Conservation (phyloP, 345 rosid species). For the Clarkia xantiana region DNA sequence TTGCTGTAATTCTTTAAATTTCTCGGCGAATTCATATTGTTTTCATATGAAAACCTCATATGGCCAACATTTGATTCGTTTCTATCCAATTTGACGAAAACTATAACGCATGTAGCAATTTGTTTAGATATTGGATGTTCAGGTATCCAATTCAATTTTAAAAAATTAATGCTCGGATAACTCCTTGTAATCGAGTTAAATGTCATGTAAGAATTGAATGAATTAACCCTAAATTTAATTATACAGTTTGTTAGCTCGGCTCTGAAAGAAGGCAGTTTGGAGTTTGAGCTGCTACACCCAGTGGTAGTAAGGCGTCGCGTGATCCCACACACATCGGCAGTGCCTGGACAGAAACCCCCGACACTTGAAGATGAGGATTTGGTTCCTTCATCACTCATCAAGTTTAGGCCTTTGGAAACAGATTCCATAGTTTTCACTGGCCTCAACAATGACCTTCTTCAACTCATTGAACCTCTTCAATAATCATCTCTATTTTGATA, state of each 20-base stretch:
- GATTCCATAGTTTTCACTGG: constrained; percentile 58
- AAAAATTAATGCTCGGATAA: too few relatives aligned
- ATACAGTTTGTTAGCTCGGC: constrained; percentile 68
- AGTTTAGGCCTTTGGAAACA: constrained; percentile 61
- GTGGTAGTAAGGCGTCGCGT: constrained; percentile 49
- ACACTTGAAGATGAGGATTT: constrained; percentile 67
- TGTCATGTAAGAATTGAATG: too few relatives aligned
- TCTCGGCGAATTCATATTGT: too few relatives aligned
- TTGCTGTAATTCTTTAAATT: too few relatives aligned
- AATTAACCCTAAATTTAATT: too few relatives aligned
- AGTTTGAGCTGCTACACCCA: constrained; percentile 67
- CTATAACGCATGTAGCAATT: too few relatives aligned
- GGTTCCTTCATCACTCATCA: constrained; percentile 82
- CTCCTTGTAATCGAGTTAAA: too few relatives aligned
- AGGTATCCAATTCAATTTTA: too few relatives aligned
- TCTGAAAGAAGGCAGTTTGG: constrained; percentile 73
- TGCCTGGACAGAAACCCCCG: constrained; percentile 35
- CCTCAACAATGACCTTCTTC: constrained; percentile 50
- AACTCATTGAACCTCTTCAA: constrained; percentile 41
- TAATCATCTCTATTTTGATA: neutral
- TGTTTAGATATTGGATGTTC: too few relatives aligned
- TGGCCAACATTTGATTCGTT: too few relatives aligned
- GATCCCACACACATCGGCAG: constrained; percentile 35
- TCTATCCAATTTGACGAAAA: too few relatives aligned
- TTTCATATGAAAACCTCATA: too few relatives aligned